phyloP scores from a whole-genome alignment of 768 basidiomycete genomes.

The Fistulinella prunicolor region DNA sequence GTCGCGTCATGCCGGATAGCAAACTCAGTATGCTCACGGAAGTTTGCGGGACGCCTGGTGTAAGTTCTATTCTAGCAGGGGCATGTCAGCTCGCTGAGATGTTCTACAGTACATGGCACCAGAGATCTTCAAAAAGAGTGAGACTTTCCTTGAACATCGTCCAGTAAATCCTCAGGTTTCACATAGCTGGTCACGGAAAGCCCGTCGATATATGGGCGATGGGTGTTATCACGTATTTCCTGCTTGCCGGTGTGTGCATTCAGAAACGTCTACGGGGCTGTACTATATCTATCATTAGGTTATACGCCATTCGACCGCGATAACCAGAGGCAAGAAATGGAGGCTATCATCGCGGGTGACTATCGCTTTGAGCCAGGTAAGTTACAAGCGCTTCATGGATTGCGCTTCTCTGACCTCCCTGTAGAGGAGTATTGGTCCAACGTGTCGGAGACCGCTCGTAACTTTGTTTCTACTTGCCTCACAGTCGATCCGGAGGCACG shows the following conservation, averaged over 20 bases:
- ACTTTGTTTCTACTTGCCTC: conserved; percentile 80
- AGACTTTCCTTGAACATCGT: conserved; percentile 20
- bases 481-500: conserved; percentile 78
- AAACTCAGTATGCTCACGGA: conserved; percentile 88
- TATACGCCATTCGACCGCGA: conserved; percentile 99
- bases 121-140: conserved; percentile 91
- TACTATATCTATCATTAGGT: conserved; percentile 37
- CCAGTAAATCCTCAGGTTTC: background rate
- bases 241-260: conserved; percentile 57
- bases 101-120: conserved; percentile 81
- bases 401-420: background rate
- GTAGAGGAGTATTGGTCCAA: conserved; percentile 80
- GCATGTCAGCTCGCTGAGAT: conserved; percentile 5
- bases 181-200: conserved; percentile 82
- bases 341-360: conserved; percentile 91
- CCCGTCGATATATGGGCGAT: conserved; percentile 98
- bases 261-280: background rate
- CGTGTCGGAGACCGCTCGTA: conserved; percentile 77
- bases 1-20: conserved; percentile 86
- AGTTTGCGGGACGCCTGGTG: conserved; percentile 92
- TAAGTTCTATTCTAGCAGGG: conserved; percentile 32
- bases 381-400: conserved; percentile 1
- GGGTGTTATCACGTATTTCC: conserved; percentile 97
- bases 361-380: conserved; percentile 81
- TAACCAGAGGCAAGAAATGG: conserved; percentile 83